Conservation (phyloP, 257 asterid genomes). For the Vinca minor region DNA sequence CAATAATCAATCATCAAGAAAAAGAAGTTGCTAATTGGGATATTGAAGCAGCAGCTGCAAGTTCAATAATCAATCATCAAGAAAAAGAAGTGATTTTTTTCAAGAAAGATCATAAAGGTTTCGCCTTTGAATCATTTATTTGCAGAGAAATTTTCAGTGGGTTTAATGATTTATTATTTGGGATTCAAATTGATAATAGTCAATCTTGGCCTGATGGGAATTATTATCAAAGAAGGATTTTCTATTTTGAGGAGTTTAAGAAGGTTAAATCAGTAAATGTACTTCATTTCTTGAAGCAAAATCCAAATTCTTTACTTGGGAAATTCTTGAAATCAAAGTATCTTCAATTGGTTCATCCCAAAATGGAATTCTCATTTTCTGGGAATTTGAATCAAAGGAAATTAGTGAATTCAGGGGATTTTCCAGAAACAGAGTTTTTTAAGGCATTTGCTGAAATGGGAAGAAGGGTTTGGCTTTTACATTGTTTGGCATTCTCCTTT, state of each 20-base stretch:
- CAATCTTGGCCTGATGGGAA: constrained; percentile 16
- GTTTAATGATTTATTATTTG: too few relatives aligned
- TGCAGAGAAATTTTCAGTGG: too few relatives aligned
- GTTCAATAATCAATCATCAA: constrained; percentile 45
- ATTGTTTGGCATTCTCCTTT: constrained; percentile 63
- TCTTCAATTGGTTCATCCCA: constrained; percentile 72
- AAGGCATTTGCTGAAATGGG: constrained; percentile 85
- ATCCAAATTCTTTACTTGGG: constrained; percentile 48
- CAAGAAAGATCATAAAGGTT: too few relatives aligned
- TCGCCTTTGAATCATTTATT: too few relatives aligned
- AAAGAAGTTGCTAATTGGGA: constrained; percentile 83
- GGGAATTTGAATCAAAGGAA: constrained; percentile 83
- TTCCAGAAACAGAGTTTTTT: constrained; percentile 79
- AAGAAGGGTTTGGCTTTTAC: constrained; percentile 74
- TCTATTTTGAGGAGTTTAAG: constrained; percentile 55
- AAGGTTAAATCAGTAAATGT: constrained; percentile 40
- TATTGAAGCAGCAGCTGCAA: constrained; percentile 66
- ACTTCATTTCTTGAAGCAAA: constrained; percentile 44
- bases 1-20: constrained; percentile 53
- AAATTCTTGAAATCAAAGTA: constrained; percentile 67
- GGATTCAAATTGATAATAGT: too few relatives aligned
- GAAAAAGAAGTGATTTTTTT: too few relatives aligned
- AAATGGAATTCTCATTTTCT: constrained; percentile 82
- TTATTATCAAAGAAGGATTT: constrained; percentile 23
- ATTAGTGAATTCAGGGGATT: constrained; percentile 61